Evolutionary conservation across 2,329 filamentous ascomycete species (phyloP).

Genomic region (Colletotrichum theobromicola): DNA sequence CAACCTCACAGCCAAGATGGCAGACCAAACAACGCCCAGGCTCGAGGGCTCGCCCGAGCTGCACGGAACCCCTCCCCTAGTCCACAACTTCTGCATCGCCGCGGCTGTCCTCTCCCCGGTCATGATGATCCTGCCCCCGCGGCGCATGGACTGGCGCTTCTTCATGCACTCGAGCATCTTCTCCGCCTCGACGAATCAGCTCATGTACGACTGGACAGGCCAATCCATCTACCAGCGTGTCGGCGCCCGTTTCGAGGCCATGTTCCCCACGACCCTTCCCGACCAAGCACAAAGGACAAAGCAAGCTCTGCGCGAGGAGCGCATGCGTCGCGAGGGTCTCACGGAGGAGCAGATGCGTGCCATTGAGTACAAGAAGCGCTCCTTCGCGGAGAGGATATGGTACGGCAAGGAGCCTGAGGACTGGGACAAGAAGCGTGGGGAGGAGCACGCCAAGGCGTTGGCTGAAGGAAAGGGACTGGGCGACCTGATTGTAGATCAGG

Average conservation of each 20-base stretch:
- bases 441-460: constrained; percentile 57
- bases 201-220: constrained; percentile 62
- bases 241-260: constrained; percentile 43
- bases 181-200: constrained; percentile 59
- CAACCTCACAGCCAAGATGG: background rate
- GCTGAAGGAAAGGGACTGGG: constrained; percentile 61
- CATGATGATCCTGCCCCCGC: constrained; percentile 56
- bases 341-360: constrained; percentile 28
- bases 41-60: constrained; percentile 1
- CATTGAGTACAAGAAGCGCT: constrained; percentile 27
- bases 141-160: constrained; percentile 56
- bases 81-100: constrained; percentile 55
- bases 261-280: constrained; percentile 60
- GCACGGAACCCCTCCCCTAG: constrained; percentile 32
- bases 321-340: constrained; percentile 23
- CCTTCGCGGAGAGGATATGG: constrained; percentile 56
- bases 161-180: constrained; percentile 54
- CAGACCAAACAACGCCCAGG: constrained; percentile 7
- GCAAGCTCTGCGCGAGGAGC: constrained; percentile 44
- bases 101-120: constrained; percentile 52
- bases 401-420: constrained; percentile 61
- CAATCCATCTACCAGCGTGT: constrained; percentile 56
- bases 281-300: constrained; percentile 58
- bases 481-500: constrained; percentile 61
- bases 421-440: constrained; percentile 58